Evolutionary conservation across 2,329 filamentous ascomycete genomes (phyloP).

Genomic region (Botrytis hyacinthi): DNA sequence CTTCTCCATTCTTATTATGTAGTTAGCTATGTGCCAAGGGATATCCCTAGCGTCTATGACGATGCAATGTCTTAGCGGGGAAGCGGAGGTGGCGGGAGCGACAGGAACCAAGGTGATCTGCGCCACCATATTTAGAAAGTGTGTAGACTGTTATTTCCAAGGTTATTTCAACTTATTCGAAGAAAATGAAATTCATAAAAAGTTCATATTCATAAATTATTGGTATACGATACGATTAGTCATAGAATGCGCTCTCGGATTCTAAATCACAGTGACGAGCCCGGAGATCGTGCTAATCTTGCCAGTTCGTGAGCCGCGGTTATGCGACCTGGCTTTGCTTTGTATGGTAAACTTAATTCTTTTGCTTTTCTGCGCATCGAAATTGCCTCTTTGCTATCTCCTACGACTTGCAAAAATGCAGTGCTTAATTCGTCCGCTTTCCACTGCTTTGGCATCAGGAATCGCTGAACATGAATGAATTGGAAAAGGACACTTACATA

Average conservation of each 20-base stretch:
- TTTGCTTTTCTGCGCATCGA: not conserved
- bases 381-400: not conserved
- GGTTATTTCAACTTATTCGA: not conserved
- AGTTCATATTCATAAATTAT: not conserved
- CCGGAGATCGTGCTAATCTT: not conserved
- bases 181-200: not conserved
- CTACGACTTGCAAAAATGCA: not conserved
- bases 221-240: not conserved
- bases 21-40: not conserved
- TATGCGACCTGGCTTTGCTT: not conserved
- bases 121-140: not conserved
- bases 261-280: not conserved
- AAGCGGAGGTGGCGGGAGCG: constrained; percentile 6
- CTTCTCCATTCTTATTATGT: not conserved
- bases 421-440: not conserved
- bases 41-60: constrained; percentile 1
- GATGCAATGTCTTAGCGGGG: not conserved
- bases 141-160: not conserved
- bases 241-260: not conserved
- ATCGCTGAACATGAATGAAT: not conserved
- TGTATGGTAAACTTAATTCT: not conserved
- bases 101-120: not conserved
- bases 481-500: not conserved
- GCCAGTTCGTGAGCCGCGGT: not conserved
- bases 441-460: not conserved